These are phyloP conservation scores for Auricularia cornea DNA, from an alignment of 768 basidiomycete species.

Conservation along the genomic window DNA sequence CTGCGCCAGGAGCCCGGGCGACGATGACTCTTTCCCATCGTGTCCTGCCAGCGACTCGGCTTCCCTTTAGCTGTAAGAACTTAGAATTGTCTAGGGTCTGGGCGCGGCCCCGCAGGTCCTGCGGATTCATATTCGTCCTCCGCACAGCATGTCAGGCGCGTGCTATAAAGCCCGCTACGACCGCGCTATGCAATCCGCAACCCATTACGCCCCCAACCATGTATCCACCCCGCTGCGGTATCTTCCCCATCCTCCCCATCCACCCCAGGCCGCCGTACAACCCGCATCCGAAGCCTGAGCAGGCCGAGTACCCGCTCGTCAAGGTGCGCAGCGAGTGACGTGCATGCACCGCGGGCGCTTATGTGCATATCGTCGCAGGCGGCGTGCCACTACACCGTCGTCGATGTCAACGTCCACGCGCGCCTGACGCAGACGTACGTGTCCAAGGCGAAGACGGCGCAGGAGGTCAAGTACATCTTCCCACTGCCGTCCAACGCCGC, in stretches of 20 bases:
- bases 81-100: too few species aligned
- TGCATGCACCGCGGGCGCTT: neutral
- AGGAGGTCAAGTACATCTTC: constrained; percentile 39
- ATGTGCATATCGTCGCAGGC: neutral
- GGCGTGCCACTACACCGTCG: neutral
- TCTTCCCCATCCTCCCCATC: neutral
- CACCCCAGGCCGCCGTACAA: neutral
- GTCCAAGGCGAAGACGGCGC: constrained; percentile 3
- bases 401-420: neutral
- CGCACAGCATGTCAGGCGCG: too few species aligned
- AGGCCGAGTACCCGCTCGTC: neutral
- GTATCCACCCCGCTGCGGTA: neutral
- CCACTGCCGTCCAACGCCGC: constrained; percentile 50
- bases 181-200: too few species aligned
- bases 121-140: too few species aligned
- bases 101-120: too few species aligned
- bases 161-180: too few species aligned
- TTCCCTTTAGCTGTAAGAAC: too few species aligned
- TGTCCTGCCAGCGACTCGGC: too few species aligned
- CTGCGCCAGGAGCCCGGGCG: too few species aligned
- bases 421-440: constrained; percentile 7
- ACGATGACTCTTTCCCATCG: too few species aligned
- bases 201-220: too few species aligned
- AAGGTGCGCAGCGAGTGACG: neutral
- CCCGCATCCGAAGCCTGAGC: neutral